Conservation (phyloP, 2,329 filamentous ascomycete genomes). For the Raffaelea deltoideospora region DNA sequence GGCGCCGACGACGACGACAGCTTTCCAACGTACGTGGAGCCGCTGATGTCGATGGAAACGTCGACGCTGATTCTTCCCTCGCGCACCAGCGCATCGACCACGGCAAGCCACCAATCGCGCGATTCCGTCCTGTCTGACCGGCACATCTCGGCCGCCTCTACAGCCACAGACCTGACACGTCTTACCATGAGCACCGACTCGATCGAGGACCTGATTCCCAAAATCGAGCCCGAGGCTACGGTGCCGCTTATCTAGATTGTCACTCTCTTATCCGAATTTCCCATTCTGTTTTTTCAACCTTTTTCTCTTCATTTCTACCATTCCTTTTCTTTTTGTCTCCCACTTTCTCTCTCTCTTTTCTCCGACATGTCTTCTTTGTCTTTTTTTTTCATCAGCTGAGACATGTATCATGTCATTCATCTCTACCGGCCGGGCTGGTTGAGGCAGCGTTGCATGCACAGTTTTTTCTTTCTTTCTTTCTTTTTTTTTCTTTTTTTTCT, state of each 20-base stretch:
- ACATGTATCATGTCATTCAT: background rate
- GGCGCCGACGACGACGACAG: constrained; percentile 16
- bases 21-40: constrained; percentile 21
- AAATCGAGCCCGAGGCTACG: background rate
- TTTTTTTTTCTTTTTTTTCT: background rate
- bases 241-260: background rate
- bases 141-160: constrained; percentile 38
- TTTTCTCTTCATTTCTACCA: background rate
- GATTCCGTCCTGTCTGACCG: constrained; percentile 33
- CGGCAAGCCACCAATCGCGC: constrained; percentile 30
- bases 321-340: background rate
- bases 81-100: constrained; percentile 41
- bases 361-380: background rate
- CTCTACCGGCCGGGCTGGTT: background rate
- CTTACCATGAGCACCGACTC: constrained; percentile 38
- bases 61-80: constrained; percentile 20
- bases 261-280: background rate
- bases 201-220: constrained; percentile 15
- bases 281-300: background rate
- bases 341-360: background rate
- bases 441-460: background rate
- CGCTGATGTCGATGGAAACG: constrained; percentile 17
- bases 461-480: background rate
- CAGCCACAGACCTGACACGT: constrained; percentile 36
- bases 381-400: background rate